phyloP scores from a whole-genome alignment of 225 moss, liverwort and hornwort species.

The Thuidium tamariscinum region DNA sequence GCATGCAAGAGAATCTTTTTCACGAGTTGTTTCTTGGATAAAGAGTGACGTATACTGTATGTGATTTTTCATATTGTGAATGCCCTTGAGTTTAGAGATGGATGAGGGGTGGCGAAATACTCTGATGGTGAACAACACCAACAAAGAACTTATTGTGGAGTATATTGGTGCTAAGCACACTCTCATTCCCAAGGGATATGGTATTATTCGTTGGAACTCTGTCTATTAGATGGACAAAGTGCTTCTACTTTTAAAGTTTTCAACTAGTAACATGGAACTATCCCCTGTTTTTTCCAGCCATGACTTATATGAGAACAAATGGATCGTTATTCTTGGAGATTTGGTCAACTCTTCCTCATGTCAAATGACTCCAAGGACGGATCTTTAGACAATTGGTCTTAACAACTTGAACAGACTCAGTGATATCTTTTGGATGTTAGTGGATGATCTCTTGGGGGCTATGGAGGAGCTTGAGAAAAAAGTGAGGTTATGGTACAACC shows the following conservation, averaged over 20 bases:
- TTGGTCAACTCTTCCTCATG: not conserved
- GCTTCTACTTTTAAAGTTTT: not conserved
- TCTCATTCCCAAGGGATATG: not conserved
- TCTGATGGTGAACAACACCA: not conserved
- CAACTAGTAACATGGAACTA: not conserved
- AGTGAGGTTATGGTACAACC: not conserved
- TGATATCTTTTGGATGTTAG: fast-evolving
- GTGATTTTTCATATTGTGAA: not conserved
- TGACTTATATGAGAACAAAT: not conserved
- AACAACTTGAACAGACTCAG: fast-evolving
- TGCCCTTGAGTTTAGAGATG: not conserved
- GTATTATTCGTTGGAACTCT: not conserved
- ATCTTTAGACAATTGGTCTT: fast-evolving
- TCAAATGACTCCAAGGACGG: not conserved
- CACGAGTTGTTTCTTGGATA: not conserved
- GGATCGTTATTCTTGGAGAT: not conserved
- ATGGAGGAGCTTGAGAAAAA: not conserved
- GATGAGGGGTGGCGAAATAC: not conserved
- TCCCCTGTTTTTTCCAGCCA: no score
- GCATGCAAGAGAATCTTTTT: not conserved
- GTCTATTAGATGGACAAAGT: fast-evolving
- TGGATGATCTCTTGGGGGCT: not conserved
- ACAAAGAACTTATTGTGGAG: fast-evolving
- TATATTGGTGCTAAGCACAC: not conserved
- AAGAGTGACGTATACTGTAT: not conserved